Conservation (phyloP, 306 rosid genomes). For the Quercus ilex region DNA sequence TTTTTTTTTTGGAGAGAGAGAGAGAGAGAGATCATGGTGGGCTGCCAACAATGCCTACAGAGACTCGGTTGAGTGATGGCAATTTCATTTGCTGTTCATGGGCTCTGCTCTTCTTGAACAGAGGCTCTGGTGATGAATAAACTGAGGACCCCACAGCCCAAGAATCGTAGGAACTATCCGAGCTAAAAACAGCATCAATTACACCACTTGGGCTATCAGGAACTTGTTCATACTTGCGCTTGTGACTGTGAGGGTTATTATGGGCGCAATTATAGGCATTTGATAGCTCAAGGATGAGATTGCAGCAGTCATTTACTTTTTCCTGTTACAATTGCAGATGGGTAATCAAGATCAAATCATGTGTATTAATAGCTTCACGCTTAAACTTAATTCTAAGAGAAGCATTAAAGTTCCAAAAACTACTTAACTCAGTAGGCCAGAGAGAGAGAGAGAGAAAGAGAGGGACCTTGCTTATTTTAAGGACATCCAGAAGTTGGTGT, state of each 20-base stretch:
- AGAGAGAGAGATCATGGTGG: constrained; percentile 34
- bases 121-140: constrained; percentile 43
- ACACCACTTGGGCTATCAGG: constrained; percentile 83
- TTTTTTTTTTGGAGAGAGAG: neutral
- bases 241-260: constrained; percentile 22
- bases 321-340: constrained; percentile 45
- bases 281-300: constrained; percentile 37
- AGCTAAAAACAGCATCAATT: constrained; percentile 61
- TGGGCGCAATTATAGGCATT: constrained; percentile 13
- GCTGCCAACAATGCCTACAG: constrained; percentile 52
- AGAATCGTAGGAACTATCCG: constrained; percentile 76
- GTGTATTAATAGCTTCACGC: constrained; percentile 6
- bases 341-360: constrained; percentile 12
- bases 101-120: constrained; percentile 64
- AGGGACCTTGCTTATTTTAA: constrained; percentile 67
- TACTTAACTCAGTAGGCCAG: too few relatives aligned
- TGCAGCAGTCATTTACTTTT: constrained; percentile 70
- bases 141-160: constrained; percentile 64
- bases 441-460: neutral
- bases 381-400: neutral
- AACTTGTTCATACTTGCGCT: constrained; percentile 53
- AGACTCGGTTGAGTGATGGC: constrained; percentile 48
- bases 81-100: constrained; percentile 54
- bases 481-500: constrained; percentile 67
- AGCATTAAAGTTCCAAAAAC: neutral